A percentile compares a stretch with the other conserved stretches of the same genome.
Conservation (phyloP, 2,329 filamentous ascomycete species). For the Ophiosphaerella herpotricha region DNA sequence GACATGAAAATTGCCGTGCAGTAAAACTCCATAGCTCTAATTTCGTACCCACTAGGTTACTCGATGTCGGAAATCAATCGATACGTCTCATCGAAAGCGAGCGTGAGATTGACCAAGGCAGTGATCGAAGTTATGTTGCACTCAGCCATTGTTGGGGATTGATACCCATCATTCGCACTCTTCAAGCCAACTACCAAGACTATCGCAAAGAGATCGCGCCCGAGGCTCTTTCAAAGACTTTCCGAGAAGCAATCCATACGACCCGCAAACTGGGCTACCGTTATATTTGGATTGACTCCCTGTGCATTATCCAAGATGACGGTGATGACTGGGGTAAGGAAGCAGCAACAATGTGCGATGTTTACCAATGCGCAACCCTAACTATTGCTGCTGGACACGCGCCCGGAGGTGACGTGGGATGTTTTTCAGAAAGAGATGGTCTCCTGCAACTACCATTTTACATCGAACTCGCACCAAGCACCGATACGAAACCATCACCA, state of each 20-base stretch:
- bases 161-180: conserved; percentile 22
- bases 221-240: conserved; percentile 15
- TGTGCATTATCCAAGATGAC: conserved; percentile 25
- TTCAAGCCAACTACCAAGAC: conserved; percentile 15
- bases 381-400: conserved; percentile 32
- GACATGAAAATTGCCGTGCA: conserved; percentile 16
- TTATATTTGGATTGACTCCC: conserved; percentile 11
- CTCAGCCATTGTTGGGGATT: conserved; percentile 33
- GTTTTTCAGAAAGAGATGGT: conserved; percentile 26
- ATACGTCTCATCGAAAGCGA: conserved; percentile 16
- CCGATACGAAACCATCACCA: background rate
- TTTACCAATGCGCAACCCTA: conserved; percentile 26
- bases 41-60: conserved; percentile 22
- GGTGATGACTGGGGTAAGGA: conserved; percentile 29
- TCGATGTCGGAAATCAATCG: conserved; percentile 17
- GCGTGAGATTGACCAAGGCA: conserved; percentile 1
- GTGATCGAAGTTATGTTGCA: conserved; percentile 17
- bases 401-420: conserved; percentile 20
- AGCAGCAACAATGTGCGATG: conserved; percentile 28
- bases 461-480: conserved; percentile 6
- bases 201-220: conserved; percentile 12
- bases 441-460: conserved; percentile 22
- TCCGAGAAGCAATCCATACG: conserved; percentile 17
- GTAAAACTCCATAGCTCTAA: background rate
- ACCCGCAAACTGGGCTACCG: conserved; percentile 19